Percentiles rank a stretch among this genome's conserved stretches.
phyloP scores from a whole-genome alignment of 2,329 filamentous ascomycete genomes.

The Esteya vermicola region DNA sequence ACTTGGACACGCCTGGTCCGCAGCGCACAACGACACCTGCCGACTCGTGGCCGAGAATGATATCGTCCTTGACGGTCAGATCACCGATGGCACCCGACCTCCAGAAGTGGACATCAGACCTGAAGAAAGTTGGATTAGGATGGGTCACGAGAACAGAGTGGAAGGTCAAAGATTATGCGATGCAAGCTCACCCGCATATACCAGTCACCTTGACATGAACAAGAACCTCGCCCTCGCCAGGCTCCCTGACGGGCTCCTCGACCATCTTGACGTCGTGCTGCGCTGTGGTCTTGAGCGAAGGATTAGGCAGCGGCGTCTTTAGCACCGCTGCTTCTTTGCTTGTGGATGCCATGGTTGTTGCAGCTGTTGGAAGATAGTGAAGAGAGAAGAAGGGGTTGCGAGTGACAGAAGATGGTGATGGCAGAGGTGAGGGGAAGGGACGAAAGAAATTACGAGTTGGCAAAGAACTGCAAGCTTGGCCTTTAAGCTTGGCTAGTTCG shows the following conservation, averaged over 20 bases:
- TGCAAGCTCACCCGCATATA: constrained; percentile 31
- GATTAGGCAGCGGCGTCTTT: constrained; percentile 24
- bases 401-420: too few species aligned
- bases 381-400: too few species aligned
- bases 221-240: constrained; percentile 38
- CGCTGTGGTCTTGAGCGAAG: constrained; percentile 43
- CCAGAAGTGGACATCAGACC: constrained; percentile 56
- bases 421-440: too few species aligned
- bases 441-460: too few species aligned
- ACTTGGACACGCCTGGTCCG: constrained; percentile 36
- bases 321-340: too few species aligned
- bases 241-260: constrained; percentile 41
- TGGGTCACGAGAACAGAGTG: too few species aligned
- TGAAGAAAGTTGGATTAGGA: constrained; percentile 11
- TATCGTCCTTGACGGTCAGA: constrained; percentile 46
- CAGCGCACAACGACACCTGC: constrained; percentile 44
- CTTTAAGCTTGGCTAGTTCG: too few species aligned
- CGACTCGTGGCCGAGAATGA: constrained; percentile 52
- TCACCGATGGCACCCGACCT: constrained; percentile 48
- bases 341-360: too few species aligned
- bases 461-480: too few species aligned
- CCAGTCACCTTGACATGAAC: constrained; percentile 49
- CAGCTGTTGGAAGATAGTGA: too few species aligned
- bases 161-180: not conserved
- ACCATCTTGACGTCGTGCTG: constrained; percentile 43